Base-by-base conservation (phyloP, 2,329 filamentous ascomycete species). In the Knufia petricola region DNA sequence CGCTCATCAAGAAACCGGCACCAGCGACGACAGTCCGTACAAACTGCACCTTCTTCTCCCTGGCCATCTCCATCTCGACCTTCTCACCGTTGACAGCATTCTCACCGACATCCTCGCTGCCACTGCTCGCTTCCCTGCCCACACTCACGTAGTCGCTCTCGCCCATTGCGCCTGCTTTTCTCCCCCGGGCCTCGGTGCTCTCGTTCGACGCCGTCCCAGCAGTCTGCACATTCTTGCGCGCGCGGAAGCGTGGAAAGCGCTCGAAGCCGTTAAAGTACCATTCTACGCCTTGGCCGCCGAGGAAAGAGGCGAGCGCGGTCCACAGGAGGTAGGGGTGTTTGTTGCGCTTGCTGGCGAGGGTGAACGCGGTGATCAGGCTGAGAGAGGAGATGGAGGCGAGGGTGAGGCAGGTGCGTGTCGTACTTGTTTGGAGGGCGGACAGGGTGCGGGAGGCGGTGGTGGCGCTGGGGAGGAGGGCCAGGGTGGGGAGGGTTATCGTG, bases 241-340 rank as follows among this genome's bases (percentile, higher is more conserved):
- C 60, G 60, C 4, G 60, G 64, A 51, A 77, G 53, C 69, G 73
- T 54, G 69, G 67, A n/a, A 70, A 65, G 23, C 79, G 73, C 37
- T 75, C 72, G 20, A 84, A 69, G 8, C 84, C 77, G 66, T 87
- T 82, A 66, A 84, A 86, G 72, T 79, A 85, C 39, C 78, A 76
- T 64, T 87, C 83, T 71, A 85, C 77, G 52, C 72, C 72, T 52
- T 65, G 64, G 31, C 66, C 55, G 59, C 66, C 62, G 23, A 69
- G 52, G 12, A 71, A 68, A 1, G 70, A 63, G 50, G 88, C 75
- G 21, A 87, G 68, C 2, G 82, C 81, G 12, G 87, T 87, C 80
- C 92, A 95, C 51, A 95, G 68, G 21, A 95, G 80, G 64, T 95
- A 96, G 0, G 90, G 90, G 64, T 96, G 90, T 63, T 84, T 81